Base-by-base conservation (phyloP, 495 filamentous ascomycete genomes). In the Clohesyomyces aquaticus region DNA sequence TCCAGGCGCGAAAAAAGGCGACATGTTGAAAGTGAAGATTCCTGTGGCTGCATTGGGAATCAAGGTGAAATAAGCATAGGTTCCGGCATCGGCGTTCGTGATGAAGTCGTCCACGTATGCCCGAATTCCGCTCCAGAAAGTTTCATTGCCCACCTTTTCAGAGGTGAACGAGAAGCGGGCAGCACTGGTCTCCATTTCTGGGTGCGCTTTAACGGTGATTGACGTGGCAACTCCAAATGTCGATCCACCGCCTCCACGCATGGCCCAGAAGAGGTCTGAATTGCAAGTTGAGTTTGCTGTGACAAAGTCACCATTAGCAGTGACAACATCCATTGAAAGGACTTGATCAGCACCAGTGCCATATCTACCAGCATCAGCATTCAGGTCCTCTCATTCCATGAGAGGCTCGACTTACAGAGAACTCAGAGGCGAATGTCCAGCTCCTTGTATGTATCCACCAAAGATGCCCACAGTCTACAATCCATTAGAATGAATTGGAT, bases 371-470 rank as follows among this genome's bases (percentile, higher is more conserved):
- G 12, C 12, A 3, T n/a, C n/a, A n/a, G n/a, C n/a, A n/a, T n/a
- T n/a, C n/a, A n/a, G n/a, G n/a, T n/a, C n/a, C n/a, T n/a, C n/a
- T n/a, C n/a, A n/a, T n/a, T n/a, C n/a, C n/a, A n/a, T n/a, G n/a
- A n/a, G 27, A 4, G 9, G 14, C 49, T 41, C 22, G 1, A 61
- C 48, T 54, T 32, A 66, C 46, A 65, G 51, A 21, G 66, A 65
- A 2, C 48, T 55, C 21, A 69, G 41, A 2, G 66, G 66, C 12
- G 66, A 69, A 45, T 69, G 66, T 4, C 66, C 66, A 25, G 61
- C 66, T 2, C 66, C 66, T 49, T 61, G 59, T 16, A 64, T 69
- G 27, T 69, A 66, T 3, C 66, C 69, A 23, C 69, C 69, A 19
- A 64, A 59, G 18, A 69, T 63, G 4, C 69, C 66, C 8, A 71